Evolutionary conservation across 225 moss, liverwort and hornwort species (phyloP).

Genomic region (Straminergon stramineum): DNA sequence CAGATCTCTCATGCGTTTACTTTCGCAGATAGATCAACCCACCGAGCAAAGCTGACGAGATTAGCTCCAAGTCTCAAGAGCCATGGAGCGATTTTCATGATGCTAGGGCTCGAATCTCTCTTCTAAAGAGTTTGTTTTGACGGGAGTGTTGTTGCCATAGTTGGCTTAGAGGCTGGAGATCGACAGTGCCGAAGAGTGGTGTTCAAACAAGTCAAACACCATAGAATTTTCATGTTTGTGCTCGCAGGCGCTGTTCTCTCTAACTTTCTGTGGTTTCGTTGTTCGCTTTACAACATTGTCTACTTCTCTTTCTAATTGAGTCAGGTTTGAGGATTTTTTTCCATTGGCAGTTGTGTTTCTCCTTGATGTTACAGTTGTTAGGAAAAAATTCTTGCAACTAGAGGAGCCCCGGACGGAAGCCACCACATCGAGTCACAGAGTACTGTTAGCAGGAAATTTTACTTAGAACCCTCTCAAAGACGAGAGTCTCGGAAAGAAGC

Average conservation of each 20-base stretch:
- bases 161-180: not conserved
- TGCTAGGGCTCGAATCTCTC: not conserved
- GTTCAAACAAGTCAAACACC: not conserved
- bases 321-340: not conserved
- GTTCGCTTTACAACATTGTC: not conserved
- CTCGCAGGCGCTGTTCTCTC: not conserved
- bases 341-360: not conserved
- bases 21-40: not conserved
- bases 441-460: not conserved
- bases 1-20: not conserved
- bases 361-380: not conserved
- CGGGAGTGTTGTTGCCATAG: not conserved
- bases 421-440: not conserved
- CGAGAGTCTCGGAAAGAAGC: not conserved
- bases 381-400: not conserved
- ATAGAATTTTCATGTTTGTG: not conserved
- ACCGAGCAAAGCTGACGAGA: not conserved
- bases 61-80: not conserved
- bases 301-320: conserved; percentile 12
- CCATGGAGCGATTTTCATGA: not conserved
- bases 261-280: conserved; percentile 2
- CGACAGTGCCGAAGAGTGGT: not conserved
- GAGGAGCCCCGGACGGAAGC: not conserved
- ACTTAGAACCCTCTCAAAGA: no score
- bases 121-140: not conserved